Evolutionary conservation across 306 rosid genomes (phyloP), one percentile per base, ranked within the genome.

Genomic region (Glycine tomentella): DNA sequence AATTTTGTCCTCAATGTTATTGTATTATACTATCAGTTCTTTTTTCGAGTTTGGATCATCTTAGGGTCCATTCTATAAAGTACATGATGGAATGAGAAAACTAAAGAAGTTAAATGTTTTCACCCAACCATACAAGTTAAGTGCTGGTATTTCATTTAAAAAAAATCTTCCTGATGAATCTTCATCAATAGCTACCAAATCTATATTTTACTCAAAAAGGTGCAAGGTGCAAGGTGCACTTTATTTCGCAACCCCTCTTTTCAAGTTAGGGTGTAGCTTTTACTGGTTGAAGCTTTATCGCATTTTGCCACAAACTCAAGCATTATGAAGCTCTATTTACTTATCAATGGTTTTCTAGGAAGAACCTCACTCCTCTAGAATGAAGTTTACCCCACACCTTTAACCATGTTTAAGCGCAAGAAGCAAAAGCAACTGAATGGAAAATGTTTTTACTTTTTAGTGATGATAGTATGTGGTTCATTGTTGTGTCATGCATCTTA

Each of bases 311-410:
- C 56, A 67, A 53, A 78, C 51, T 69, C 46, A 62, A 48, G 45
- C 59, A 50, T 9, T 49, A 62, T 45, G 42, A 48, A 67, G 44
- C 36, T 31, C 34, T 45, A 46, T 40, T 25, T 14, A 61, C 10
- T 7, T 13, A 31, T 75, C n/a, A 53, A 64, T 53, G n/a, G 50
- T 72, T 34, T 53, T 72, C 77, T 72, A n/a, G 50, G 77, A 72
- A 9, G 34, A 53, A 72, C 34, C 50, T 53, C 1, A 33, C 48
- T 53, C 34, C 59, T 12, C 11, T 50, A 9, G 63, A 72, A n/a
- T 40, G 44, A 72, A 72, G 63, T 52, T 70, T 70, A 55, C 61
- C 46, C 61, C 12, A 66, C 72, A 40, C 8, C 33, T 66, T 46
- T 13, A 4, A 33, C 31, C 48, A 72, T 72, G 49, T n/a, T 51